Base-by-base conservation (phyloP, 1,284 basidiomycete genomes). In the Sphagnurus paluster region DNA sequence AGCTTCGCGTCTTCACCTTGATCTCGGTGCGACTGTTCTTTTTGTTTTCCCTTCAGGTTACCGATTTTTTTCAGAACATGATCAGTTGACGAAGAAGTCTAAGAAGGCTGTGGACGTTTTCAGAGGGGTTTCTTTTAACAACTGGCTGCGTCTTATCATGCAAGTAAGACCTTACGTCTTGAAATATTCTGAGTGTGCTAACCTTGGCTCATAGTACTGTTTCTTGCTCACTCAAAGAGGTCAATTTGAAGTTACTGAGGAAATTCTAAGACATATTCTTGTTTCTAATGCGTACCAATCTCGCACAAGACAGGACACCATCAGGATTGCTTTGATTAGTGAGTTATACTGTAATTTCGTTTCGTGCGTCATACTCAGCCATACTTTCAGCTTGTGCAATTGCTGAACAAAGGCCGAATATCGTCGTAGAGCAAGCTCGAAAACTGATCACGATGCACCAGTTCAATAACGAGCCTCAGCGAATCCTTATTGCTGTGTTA, bases 91-190 rank as follows among this genome's bases (percentile, higher is more conserved):
- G 6, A 65, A 62, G 39, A 70, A 60, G 48, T 54, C 50, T 42
- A 56, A 62, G 35, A 52, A 68, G 47, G 76, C 70, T 36, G 74
- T 83, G 1, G 71, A 80, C 40, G 68, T 77, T 1, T 98, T 96
- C 64, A 83, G 94, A 5, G 88, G 90, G 0, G 75, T 97, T n/a
- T 74, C 74, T 2, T 90, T 93, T 54, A 85, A 90, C 48, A 84
- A 90, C 42, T 98, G 96, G 96, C 65, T 96, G 39, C 72, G 75
- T 3, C 62, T 98, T 16, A 85, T 94, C 56, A 82, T 96, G 72
- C 87, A 93, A 73, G 93, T 92, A 42, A 50, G 74, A 42, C 6
- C 36, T 21, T 23, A 32, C 5, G n/a, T 45, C 2, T 14, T 10
- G 2, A 23, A n/a, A 10, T 33, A 20, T 26, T 25, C 13, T 16